Evolutionary conservation across 495 filamentous ascomycete species (phyloP).

Genomic region (Podospora conica): DNA sequence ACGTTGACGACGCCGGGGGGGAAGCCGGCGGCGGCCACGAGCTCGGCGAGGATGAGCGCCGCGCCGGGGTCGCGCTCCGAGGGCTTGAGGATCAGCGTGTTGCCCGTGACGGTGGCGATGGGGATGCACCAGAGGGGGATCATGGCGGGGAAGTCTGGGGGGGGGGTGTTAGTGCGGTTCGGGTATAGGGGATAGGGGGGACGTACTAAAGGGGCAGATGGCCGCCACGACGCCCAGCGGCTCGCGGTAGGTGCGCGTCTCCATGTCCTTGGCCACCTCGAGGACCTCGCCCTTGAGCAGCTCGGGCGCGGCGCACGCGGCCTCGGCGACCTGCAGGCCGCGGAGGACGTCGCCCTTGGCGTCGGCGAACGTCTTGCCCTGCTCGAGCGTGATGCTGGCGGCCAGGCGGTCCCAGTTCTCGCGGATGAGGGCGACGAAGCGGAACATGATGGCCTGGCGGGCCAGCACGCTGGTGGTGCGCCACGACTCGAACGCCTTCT

Average conservation of each 20-base stretch:
- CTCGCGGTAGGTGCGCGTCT: conserved; percentile 88
- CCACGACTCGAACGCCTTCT: conserved; percentile 89
- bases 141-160: conserved; percentile 96
- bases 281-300: conserved; percentile 91
- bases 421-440: conserved; percentile 81
- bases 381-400: conserved; percentile 92
- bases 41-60: conserved; percentile 93
- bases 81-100: conserved; percentile 91
- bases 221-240: conserved; percentile 91
- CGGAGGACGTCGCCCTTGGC: conserved; percentile 92
- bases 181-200: background rate
- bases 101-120: conserved; percentile 88
- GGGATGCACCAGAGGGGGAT: conserved; percentile 98
- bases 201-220: conserved; percentile 97
- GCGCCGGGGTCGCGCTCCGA: conserved; percentile 98
- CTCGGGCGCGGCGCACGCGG: conserved; percentile 88
- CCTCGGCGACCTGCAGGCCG: conserved; percentile 94
- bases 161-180: conserved; percentile 12
- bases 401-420: conserved; percentile 95
- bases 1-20: conserved; percentile 92
- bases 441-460: conserved; percentile 96
- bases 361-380: conserved; percentile 97
- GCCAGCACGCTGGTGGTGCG: conserved; percentile 73
- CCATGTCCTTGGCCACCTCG: conserved; percentile 98
- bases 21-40: conserved; percentile 87